These are phyloP conservation scores for Alopecurus myosuroides DNA, from an alignment of 176 grass and related monocot species.

Conservation along the genomic window DNA sequence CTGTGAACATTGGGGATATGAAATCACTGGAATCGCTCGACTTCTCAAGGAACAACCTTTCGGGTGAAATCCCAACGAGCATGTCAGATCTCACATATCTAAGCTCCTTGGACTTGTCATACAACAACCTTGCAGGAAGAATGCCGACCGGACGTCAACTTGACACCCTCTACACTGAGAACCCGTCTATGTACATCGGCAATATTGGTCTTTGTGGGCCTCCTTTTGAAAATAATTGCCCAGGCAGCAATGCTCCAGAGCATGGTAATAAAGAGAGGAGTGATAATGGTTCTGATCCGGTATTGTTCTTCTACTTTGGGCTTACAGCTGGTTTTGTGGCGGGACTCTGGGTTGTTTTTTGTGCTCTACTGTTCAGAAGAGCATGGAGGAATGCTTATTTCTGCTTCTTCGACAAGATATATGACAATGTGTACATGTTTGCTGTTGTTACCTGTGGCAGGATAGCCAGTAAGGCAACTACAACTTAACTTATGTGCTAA, in stretches of 20 bases:
- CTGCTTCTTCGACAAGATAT: not conserved
- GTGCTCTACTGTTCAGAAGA: not conserved
- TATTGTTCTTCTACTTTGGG: not conserved
- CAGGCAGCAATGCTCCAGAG: not conserved
- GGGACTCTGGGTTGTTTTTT: slow-evolving; percentile 29
- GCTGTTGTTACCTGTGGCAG: not conserved
- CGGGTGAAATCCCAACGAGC: no score
- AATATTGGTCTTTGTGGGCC: no score
- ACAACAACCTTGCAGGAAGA: no score
- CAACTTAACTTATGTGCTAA: not conserved
- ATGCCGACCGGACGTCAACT: no score
- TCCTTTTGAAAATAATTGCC: slow-evolving; percentile 17
- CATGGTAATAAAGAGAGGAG: not conserved
- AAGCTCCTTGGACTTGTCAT: no score
- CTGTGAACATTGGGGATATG: slow-evolving; percentile 1
- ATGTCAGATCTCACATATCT: no score
- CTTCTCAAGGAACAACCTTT: no score
- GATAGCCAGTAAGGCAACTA: not conserved
- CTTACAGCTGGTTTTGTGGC: no score
- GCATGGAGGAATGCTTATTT: slow-evolving; percentile 21
- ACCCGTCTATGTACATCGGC: no score
- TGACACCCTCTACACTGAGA: no score
- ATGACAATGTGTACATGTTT: not conserved
- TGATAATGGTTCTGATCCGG: not conserved
- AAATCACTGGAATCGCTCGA: slow-evolving; percentile 38